Evolutionary conservation across 257 asterid species (phyloP).

Genomic region (Lavandula angustifolia): DNA sequence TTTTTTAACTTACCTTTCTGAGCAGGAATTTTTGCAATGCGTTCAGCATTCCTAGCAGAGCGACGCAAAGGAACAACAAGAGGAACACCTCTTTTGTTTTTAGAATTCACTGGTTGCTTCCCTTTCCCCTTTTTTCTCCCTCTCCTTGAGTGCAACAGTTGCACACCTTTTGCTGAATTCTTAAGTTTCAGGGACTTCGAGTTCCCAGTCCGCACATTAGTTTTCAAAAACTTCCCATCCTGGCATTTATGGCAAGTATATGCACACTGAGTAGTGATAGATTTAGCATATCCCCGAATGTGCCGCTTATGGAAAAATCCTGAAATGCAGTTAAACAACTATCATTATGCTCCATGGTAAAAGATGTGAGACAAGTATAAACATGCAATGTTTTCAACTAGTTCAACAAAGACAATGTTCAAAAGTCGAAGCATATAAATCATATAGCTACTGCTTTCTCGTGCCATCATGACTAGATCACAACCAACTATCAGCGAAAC

Average conservation of each 20-base stretch:
- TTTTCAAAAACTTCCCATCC: slow-evolving; percentile 42
- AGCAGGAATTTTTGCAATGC: slow-evolving; percentile 41
- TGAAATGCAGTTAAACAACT: slow-evolving; percentile 40
- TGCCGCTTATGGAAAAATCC: slow-evolving; percentile 80
- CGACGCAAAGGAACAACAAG: slow-evolving; percentile 76
- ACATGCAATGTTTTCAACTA: slow-evolving; percentile 21
- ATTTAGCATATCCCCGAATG: slow-evolving; percentile 57
- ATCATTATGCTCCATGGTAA: slow-evolving; percentile 22
- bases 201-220: slow-evolving; percentile 41
- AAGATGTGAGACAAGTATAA: slow-evolving; percentile 25
- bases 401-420: slow-evolving; percentile 25
- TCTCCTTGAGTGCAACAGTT: slow-evolving; percentile 41
- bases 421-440: slow-evolving; percentile 11
- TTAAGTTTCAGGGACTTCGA: slow-evolving; percentile 35
- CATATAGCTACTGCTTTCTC: slow-evolving; percentile 17
- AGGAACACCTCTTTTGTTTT: slow-evolving; percentile 44
- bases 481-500: slow-evolving; percentile 22
- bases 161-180: slow-evolving; percentile 47
- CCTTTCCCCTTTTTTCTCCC: slow-evolving; percentile 46
- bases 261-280: slow-evolving; percentile 39
- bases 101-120: slow-evolving; percentile 44
- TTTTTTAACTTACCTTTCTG: slow-evolving; percentile 47
- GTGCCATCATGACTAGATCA: slow-evolving; percentile 18
- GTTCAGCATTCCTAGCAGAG: slow-evolving; percentile 74
- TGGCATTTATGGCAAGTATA: slow-evolving; percentile 74